Base-by-base conservation (phyloP, 2,329 filamentous ascomycete species). In the Rhexocercosporidium sp. region DNA sequence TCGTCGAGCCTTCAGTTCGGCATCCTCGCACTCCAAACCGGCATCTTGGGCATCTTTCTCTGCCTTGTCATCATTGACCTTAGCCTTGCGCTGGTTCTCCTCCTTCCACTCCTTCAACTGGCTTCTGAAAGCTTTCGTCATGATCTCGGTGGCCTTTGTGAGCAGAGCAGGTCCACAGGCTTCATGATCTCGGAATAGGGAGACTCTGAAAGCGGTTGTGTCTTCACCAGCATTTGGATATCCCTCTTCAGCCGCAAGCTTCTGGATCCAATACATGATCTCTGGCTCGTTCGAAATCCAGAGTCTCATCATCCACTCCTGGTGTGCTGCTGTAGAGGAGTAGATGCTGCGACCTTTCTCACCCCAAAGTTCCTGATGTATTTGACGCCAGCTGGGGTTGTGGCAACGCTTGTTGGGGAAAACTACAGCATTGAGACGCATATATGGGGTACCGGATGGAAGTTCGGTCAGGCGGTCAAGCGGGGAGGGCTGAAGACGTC, bases 231-330 rank as follows among this genome's bases (percentile, higher is more conserved):
- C n/a, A 4, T 54, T 27, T 4, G 51, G 51, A 11, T 9, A 31
- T 12, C 27, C 11, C n/a, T 59, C 37, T 4, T 22, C 31, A 18
- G n/a, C 20, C 5, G 16, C 25, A 7, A 34, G n/a, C 14, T 59
- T 16, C 20, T 59, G 14, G 3, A 59, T 16, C 56, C 56, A 59
- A 5, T 59, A 8, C 34, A 22, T 39, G 22, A 59, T 41, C 11
- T 41, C 56, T 8, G 34, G 14, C 16, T 59, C 20, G 7, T 22
- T 41, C 7, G 20, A 22, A 2, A 59, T 59, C 34, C 34, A 41
- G 7, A 59, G n/a, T 39, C 56, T 11, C 34, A 44, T 44, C 37
- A 59, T 41, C 56, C 56, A 59, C 44, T 59, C 56, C 31, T 44
- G 56, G 20, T 59, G 56, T 1, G 29, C 29, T 54, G 25, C 14